phyloP scores from a whole-genome alignment of 2,329 filamentous ascomycete genomes.

The Xylariaceae sp. region DNA sequence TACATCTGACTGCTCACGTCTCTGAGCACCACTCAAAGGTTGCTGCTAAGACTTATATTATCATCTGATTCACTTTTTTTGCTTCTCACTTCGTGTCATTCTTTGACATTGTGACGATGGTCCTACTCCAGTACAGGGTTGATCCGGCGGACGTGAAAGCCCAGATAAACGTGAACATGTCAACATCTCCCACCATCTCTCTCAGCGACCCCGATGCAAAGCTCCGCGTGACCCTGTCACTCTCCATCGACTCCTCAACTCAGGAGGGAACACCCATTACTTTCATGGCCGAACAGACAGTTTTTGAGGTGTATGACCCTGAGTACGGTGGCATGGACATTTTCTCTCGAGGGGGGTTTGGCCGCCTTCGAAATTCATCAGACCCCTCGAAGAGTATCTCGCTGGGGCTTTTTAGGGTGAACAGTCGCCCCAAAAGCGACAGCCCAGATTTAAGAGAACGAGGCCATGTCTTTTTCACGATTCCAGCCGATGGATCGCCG shows the following conservation, averaged over 20 bases:
- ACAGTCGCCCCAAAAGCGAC: neutral
- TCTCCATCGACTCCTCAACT: neutral
- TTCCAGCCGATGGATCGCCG: constrained; percentile 8
- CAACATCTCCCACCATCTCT: constrained; percentile 6
- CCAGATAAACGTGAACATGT: constrained; percentile 3
- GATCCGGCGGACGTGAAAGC: constrained; percentile 4
- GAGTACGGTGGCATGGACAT: constrained; percentile 11
- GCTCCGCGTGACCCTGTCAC: constrained; percentile 6
- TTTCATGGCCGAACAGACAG: constrained; percentile 5
- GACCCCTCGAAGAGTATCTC: constrained; percentile 4
- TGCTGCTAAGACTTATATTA: too few species aligned
- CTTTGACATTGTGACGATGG: neutral
- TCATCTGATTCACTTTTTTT: too few species aligned
- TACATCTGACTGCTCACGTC: too few species aligned
- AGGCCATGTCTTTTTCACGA: constrained; percentile 12
- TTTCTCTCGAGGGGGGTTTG: constrained; percentile 8
- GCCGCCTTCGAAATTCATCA: constrained; percentile 1
- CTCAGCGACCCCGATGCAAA: constrained; percentile 9
- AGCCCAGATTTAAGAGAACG: constrained; percentile 12
- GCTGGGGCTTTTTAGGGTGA: constrained; percentile 5
- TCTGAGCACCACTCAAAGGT: too few species aligned
- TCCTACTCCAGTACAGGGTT: constrained; percentile 4
- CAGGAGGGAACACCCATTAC: constrained; percentile 4
- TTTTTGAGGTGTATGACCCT: constrained; percentile 4
- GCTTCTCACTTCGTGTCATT: too few species aligned